Base-by-base conservation (phyloP, 306 rosid species). In the Oxytropis ochrocephala region DNA sequence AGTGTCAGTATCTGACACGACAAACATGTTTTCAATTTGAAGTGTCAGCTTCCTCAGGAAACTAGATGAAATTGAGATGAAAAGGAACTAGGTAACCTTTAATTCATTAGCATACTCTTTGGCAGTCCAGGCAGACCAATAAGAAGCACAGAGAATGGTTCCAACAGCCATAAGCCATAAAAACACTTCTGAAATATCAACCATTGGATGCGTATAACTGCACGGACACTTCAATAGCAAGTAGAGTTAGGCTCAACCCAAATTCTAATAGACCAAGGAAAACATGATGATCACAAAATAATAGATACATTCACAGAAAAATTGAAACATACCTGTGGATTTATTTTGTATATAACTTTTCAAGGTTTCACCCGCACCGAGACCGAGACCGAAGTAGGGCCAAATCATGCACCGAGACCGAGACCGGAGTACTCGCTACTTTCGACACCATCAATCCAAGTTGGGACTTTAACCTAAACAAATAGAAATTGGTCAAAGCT, bases 131-230 rank as follows among this genome's bases (percentile, higher is more conserved):
- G 96, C 96, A 74, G 96, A n/a, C n/a, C n/a, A n/a, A n/a, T n/a
- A n/a, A n/a, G n/a, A n/a, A n/a, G n/a, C n/a, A n/a, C n/a, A n/a
- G 67, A 93, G 74, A 80, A 93, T 84, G 81, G 96, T 90, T 35
- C 93, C 96, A 67, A 93, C 93, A 64, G 96, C 97, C 98, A 93
- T 93, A 50, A 93, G 96, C 98, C 98, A 93, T 53, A 93, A 71
- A 88, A 93, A 93, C 43, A 93, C 93, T 88, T 93, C 96, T 29
- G 96, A 96, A 57, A 93, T 86, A 54, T 93, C 96, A 64, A 93
- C 96, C 6, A 74, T 11, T 29, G 96, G 96, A 50, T 96, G 98
- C 53, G 78, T 93, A 93, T 67, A 93, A 83, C 87, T 90, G 96
- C 90, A 93, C 89, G 42, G 96, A 88, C 77, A 93, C 96, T 93